Evolutionary conservation across 225 moss, liverwort and hornwort genomes (phyloP), one percentile per base, ranked within the genome.

Genomic region (Polytrichum commune): DNA sequence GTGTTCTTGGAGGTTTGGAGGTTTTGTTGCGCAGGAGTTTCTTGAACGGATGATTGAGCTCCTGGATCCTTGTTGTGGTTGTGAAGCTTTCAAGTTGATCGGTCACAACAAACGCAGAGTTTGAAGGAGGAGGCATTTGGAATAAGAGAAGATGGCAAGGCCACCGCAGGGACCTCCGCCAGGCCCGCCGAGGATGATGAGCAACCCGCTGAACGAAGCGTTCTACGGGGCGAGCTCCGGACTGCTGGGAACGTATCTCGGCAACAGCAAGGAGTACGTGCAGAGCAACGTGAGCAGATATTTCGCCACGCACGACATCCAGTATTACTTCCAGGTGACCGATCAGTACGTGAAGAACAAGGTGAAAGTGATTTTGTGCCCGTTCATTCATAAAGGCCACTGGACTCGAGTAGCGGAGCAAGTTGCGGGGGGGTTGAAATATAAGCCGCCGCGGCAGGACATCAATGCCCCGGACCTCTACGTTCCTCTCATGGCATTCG

Each of bases 271-370:
- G 76, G 92, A 98, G 28, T 98, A 98, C 79, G 89, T 98, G 74
- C 97, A 98, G 74, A 98, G 97, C 84, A 98, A 98, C 74, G 97
- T 98, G 85, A 95, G 95, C 90, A 95, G 83, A 75, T 97, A 93
- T 77, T 88, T 97, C 72, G 88, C 97, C 38, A 91, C 94, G 46
- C 94, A 92, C 72, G 88, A 98, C 69, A 79, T 98, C 73, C 91
- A 95, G 77, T 98, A 95, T 55, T 95, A 98, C 66, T 98, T 98
- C 72, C 95, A 94, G 83, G 95, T 98, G 70, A 98, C 95, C 65
- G 95, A 98, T 75, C 93, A 91, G 18, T 98, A 98, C 55, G 98
- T 93, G 19, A 98, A 91, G 78, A 98, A 98, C 83, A 98, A 95
- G 85, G 86, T 98, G 63, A 95, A 93, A 93, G 93, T 95, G 79